Base-by-base conservation (phyloP, 257 asterid species). In the Primulina eburnea region DNA sequence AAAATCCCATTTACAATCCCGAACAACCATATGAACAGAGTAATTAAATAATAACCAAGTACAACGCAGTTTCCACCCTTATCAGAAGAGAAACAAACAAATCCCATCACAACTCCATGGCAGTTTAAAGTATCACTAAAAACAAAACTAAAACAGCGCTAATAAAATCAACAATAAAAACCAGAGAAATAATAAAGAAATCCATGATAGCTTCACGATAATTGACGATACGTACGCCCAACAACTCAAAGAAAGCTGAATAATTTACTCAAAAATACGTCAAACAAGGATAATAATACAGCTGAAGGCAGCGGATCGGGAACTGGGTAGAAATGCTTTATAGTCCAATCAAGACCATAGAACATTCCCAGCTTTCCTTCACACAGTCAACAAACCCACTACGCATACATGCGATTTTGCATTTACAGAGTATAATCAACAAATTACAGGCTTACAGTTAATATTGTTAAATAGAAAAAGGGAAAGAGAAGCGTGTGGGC, bases 281-380 rank as follows among this genome's bases (percentile, higher is more conserved):
- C 17, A 62, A 9, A 24, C 26, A 30, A 40, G 0, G 26, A 47
- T 8, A 50, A 37, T n/a, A 7, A 60, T 24, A 55, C 18, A 12
- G 38, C 38, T 0, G 30, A 28, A 28, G 26, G 26, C 26, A 60
- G 4, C 14, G 5, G 40, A 43, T 26, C 29, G 43, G 26, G 28
- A n/a, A 10, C 24, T 14, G 57, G 9, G 17, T 26, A 60, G 53
- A 70, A 67, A 62, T 11, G 64, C 67, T 71, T 62, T 72, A 70
- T 28, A 64, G 50, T 55, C 30, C 20, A 78, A 71, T 21, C 59
- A 34, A 71, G 56, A 71, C 71, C 64, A 71, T 78, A 72, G 64
- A 66, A 69, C 75, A 65, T 71, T 57, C 69, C n/a, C 69, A 65
- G 62, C 38, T 60, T 61, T 66, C 26, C 35, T 21, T 56, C 32